phyloP scores from a whole-genome alignment of 2,329 filamentous ascomycete species.

The Lasiodiplodia citricola region DNA sequence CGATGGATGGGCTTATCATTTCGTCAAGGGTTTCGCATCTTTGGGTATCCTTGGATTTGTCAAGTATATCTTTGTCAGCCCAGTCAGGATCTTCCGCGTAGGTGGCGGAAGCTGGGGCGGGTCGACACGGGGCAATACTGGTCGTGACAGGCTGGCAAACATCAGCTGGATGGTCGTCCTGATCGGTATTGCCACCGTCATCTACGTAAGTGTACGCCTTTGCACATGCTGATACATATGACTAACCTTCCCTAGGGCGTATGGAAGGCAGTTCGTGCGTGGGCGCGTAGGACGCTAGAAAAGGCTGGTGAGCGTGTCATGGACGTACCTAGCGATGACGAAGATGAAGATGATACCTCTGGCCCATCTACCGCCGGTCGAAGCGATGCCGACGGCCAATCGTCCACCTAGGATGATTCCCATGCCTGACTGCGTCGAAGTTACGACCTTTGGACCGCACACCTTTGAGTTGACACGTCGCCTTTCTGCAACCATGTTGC shows the following conservation, averaged over 20 bases:
- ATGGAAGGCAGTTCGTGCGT: constrained; percentile 79
- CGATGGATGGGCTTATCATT: constrained; percentile 77
- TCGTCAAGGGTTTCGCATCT: constrained; percentile 87
- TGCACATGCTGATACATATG: background rate
- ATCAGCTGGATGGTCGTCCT: constrained; percentile 80
- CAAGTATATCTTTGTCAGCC: constrained; percentile 76
- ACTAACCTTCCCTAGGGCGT: constrained; percentile 48
- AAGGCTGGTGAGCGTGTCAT: constrained; percentile 79
- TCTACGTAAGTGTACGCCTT: constrained; percentile 66
- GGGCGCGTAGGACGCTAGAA: constrained; percentile 75
- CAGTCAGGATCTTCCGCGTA: constrained; percentile 69
- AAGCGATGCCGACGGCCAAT: background rate
- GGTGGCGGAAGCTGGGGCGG: constrained; percentile 61
- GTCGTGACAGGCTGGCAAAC: constrained; percentile 77
- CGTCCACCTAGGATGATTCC: background rate
- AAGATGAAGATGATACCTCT: constrained; percentile 51
- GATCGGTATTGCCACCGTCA: constrained; percentile 79
- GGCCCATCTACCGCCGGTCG: background rate
- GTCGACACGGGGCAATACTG: constrained; percentile 62
- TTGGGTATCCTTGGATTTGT: constrained; percentile 84
- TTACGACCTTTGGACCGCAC: background rate
- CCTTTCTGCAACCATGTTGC: constrained; percentile 13
- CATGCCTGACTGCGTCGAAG: no score
- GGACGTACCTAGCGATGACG: constrained; percentile 74
- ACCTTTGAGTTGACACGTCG: constrained; percentile 26